Evolutionary conservation across 768 basidiomycete genomes (phyloP).

Genomic region (Exidia glandulosa): DNA sequence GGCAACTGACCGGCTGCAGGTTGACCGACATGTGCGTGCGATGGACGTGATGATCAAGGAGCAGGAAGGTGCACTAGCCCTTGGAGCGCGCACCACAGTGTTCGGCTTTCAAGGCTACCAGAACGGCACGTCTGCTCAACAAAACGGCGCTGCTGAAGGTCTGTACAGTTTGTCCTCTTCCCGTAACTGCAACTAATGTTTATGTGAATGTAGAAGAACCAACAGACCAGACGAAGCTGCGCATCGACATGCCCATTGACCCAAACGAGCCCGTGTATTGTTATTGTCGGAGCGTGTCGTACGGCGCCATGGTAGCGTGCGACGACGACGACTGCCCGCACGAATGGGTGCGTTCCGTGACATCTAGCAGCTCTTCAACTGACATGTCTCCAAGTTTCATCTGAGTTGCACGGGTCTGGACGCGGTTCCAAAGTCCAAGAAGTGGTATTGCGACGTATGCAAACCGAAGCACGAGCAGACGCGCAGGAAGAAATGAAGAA

Average conservation of each 20-base stretch:
- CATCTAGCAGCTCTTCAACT: slow-evolving; percentile 41
- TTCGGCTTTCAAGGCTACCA: not conserved
- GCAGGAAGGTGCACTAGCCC: not conserved
- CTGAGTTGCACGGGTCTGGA: not conserved
- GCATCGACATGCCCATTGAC: slow-evolving; percentile 13
- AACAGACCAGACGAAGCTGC: not conserved
- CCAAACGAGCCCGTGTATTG: slow-evolving; percentile 60
- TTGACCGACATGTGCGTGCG: not conserved
- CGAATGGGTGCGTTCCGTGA: slow-evolving; percentile 86
- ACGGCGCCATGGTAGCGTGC: slow-evolving; percentile 93
- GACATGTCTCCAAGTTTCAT: not conserved
- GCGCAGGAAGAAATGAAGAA: not conserved
- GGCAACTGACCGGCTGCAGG: not conserved
- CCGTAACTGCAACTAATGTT: not conserved
- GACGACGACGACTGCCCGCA: slow-evolving; percentile 68
- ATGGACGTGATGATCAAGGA: not conserved
- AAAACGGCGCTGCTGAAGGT: not conserved
- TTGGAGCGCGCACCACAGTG: not conserved
- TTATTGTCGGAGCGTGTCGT: slow-evolving; percentile 72
- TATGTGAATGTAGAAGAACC: not conserved
- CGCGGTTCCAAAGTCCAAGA: not conserved
- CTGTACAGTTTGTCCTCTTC: not conserved
- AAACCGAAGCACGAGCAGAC: not conserved
- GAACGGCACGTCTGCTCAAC: not conserved
- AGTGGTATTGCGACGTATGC: not conserved